Evolutionary conservation across 495 filamentous ascomycete species (phyloP).

Genomic region (Aspergillus steynii): DNA sequence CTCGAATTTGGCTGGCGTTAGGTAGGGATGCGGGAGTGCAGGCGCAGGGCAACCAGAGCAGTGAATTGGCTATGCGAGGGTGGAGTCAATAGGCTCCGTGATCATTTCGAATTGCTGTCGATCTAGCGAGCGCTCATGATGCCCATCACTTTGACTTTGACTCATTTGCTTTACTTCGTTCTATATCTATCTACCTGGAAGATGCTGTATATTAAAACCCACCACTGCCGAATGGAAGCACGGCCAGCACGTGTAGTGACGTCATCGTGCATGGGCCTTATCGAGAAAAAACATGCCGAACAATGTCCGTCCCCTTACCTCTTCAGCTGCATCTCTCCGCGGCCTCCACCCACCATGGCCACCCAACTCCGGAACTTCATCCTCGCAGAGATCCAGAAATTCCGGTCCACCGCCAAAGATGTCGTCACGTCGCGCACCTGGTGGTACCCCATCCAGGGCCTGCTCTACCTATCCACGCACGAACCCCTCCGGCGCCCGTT

Average conservation of each 20-base stretch:
- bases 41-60: constrained; percentile 9
- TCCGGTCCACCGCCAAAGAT: constrained; percentile 53
- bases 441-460: constrained; percentile 79
- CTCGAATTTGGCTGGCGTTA: constrained; percentile 39
- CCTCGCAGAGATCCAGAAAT: constrained; percentile 37
- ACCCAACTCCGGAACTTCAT: constrained; percentile 44
- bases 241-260: not conserved
- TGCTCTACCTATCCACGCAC: constrained; percentile 67
- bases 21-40: constrained; percentile 12
- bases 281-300: not conserved
- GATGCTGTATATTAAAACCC: not conserved
- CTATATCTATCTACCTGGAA: not conserved
- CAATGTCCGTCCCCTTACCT: not conserved
- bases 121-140: not conserved
- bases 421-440: constrained; percentile 75
- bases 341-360: constrained; percentile 31
- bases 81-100: not conserved
- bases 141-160: not conserved
- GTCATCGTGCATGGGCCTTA: not conserved
- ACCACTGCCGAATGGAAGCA: not conserved
- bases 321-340: not conserved
- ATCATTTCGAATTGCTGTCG: not conserved
- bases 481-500: constrained; percentile 63
- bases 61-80: not conserved
- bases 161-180: not conserved